Conservation (phyloP, 257 asterid genomes). For the Verbena officinalis region DNA sequence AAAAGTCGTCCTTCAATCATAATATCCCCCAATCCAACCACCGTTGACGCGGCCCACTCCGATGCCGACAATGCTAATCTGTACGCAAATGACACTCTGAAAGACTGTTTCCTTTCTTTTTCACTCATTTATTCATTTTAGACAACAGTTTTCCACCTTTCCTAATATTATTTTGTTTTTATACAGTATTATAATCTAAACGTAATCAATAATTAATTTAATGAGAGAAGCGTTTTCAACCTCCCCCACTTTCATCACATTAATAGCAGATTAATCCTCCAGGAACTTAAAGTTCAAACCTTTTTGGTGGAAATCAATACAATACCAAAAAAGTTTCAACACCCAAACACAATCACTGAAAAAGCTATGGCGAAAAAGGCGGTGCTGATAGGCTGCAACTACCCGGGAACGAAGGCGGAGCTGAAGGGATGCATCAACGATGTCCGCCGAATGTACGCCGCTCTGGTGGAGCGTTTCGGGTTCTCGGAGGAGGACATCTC, state of each 20-base stretch:
- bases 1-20: too few species aligned
- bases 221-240: constrained; percentile 5
- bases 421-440: constrained; percentile 95
- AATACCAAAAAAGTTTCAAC: neutral
- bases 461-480: constrained; percentile 73
- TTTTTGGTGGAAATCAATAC: neutral
- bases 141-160: neutral
- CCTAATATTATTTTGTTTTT: neutral
- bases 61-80: constrained; percentile 30
- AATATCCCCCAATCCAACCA: neutral
- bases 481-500: constrained; percentile 78
- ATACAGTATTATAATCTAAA: too few species aligned
- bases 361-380: constrained; percentile 74
- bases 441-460: constrained; percentile 70
- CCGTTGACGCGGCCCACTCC: constrained; percentile 30
- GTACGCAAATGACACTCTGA: neutral
- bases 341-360: neutral
- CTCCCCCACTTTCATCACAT: constrained; percentile 13
- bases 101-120: neutral
- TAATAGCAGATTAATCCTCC: neutral
- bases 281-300: neutral
- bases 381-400: constrained; percentile 88
- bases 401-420: constrained; percentile 89
- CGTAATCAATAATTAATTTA: neutral
- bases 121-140: constrained; percentile 21